Conservation (phyloP, 352 stramenopile genomes). For the Pythium insidiosum region DNA sequence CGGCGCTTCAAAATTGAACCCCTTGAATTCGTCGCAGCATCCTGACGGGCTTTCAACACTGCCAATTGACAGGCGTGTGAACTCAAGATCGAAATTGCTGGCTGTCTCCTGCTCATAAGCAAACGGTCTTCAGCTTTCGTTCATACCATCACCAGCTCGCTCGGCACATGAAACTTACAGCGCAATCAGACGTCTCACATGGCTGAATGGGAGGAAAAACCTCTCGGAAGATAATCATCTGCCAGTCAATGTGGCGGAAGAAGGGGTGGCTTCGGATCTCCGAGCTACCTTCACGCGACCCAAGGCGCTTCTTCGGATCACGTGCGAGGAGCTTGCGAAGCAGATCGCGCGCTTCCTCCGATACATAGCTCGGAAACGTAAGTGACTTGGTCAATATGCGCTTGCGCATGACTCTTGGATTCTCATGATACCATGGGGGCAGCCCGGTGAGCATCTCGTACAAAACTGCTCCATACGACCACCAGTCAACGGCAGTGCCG, state of each 20-base stretch:
- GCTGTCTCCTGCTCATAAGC: conserved; percentile 31
- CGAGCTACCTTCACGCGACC: conserved; percentile 30
- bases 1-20: conserved; percentile 81
- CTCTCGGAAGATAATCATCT: conserved; percentile 52
- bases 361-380: conserved; percentile 43
- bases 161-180: conserved; percentile 23
- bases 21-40: conserved; percentile 61
- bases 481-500: conserved; percentile 75
- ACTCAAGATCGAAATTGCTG: conserved; percentile 83
- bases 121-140: not conserved
- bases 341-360: conserved; percentile 35
- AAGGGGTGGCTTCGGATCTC: conserved; percentile 62
- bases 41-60: conserved; percentile 23
- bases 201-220: conserved; percentile 53
- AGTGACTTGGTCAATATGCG: conserved; percentile 46
- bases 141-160: not conserved
- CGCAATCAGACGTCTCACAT: conserved; percentile 30
- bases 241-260: conserved; percentile 59
- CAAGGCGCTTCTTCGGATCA: conserved; percentile 41
- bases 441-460: conserved; percentile 76
- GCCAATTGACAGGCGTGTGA: conserved; percentile 55
- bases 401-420: conserved; percentile 36
- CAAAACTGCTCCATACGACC: conserved; percentile 63
- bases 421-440: conserved; percentile 69
- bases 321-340: conserved; percentile 35